phyloP scores from a whole-genome alignment of 2,329 filamentous ascomycete genomes.

The Capronia coronata region DNA sequence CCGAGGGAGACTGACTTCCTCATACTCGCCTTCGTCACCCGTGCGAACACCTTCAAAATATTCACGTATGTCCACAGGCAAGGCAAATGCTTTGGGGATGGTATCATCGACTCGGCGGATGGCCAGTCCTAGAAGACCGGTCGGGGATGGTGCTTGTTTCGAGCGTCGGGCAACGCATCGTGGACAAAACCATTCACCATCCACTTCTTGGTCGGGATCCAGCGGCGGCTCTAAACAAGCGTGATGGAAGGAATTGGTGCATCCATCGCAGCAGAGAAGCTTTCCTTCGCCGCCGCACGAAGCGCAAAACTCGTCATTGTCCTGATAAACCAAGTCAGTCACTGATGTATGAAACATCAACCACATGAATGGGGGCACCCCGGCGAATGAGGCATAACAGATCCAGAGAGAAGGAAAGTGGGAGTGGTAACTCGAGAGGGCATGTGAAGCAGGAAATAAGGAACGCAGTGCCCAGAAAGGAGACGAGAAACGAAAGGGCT shows the following conservation, averaged over 20 bases:
- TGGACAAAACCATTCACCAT: slow-evolving; percentile 78
- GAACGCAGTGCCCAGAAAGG: not conserved
- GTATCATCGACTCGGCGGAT: slow-evolving; percentile 59
- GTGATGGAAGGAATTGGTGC: slow-evolving; percentile 83
- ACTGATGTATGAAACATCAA: slow-evolving; percentile 13
- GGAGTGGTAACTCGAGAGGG: slow-evolving; percentile 1
- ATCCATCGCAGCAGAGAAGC: slow-evolving; percentile 89
- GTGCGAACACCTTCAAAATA: slow-evolving; percentile 75
- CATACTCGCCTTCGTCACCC: slow-evolving; percentile 71
- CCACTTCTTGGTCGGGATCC: slow-evolving; percentile 55
- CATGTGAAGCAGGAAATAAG: slow-evolving; percentile 3
- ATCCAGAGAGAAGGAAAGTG: not conserved
- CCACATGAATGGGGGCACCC: not conserved
- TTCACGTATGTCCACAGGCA: slow-evolving; percentile 65
- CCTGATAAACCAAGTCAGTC: slow-evolving; percentile 36
- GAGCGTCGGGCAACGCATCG: slow-evolving; percentile 50
- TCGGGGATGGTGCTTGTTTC: slow-evolving; percentile 41
- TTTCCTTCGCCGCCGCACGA: slow-evolving; percentile 78
- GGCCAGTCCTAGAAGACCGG: slow-evolving; percentile 45
- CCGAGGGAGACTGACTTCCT: slow-evolving; percentile 49
- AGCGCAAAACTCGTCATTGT: slow-evolving; percentile 87
- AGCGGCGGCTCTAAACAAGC: slow-evolving; percentile 78
- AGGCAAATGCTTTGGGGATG: slow-evolving; percentile 64
- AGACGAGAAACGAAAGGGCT: no score
- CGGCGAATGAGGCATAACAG: not conserved